These are phyloP conservation scores for Magnusiomyces paraingens DNA, from an alignment of 1,139 yeast species.

Conservation along the genomic window DNA sequence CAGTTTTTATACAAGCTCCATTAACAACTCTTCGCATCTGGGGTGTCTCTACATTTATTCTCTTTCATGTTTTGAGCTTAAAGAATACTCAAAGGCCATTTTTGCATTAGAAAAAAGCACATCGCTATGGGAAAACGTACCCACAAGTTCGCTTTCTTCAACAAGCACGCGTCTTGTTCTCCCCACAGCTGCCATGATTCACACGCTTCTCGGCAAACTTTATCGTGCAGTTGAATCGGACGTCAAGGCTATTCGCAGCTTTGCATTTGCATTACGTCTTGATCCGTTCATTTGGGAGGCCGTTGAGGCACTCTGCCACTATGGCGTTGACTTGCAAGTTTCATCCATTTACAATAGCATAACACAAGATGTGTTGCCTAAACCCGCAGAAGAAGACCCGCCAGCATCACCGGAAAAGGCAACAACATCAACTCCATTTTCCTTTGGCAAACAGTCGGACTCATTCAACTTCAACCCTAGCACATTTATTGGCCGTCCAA, in stretches of 20 bases:
- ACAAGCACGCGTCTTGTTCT: constrained; percentile 5
- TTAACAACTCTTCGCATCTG: constrained; percentile 42
- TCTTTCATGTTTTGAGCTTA: constrained; percentile 52
- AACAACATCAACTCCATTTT: constrained; percentile 10
- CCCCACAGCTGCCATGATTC: constrained; percentile 26
- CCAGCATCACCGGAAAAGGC: constrained; percentile 11
- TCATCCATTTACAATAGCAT: constrained; percentile 48
- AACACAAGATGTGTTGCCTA: constrained; percentile 17
- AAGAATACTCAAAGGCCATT: constrained; percentile 57
- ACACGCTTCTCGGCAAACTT: constrained; percentile 69
- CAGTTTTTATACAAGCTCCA: neutral
- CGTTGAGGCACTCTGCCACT: constrained; percentile 62
- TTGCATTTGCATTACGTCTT: constrained; percentile 57
- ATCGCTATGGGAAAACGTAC: constrained; percentile 21
- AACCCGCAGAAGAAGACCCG: neutral
- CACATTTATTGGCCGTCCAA: neutral
- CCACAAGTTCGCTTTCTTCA: constrained; percentile 8
- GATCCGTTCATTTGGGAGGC: constrained; percentile 89
- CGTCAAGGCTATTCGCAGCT: constrained; percentile 59
- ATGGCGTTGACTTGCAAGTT: constrained; percentile 51
- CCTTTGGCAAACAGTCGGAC: neutral
- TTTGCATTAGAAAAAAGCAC: constrained; percentile 40
- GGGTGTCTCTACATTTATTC: constrained; percentile 73
- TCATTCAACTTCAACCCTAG: constrained; percentile 1
- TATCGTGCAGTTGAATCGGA: constrained; percentile 53